phyloP scores from a whole-genome alignment of 805 yeast genomes.

The Starmerella vaccinii region DNA sequence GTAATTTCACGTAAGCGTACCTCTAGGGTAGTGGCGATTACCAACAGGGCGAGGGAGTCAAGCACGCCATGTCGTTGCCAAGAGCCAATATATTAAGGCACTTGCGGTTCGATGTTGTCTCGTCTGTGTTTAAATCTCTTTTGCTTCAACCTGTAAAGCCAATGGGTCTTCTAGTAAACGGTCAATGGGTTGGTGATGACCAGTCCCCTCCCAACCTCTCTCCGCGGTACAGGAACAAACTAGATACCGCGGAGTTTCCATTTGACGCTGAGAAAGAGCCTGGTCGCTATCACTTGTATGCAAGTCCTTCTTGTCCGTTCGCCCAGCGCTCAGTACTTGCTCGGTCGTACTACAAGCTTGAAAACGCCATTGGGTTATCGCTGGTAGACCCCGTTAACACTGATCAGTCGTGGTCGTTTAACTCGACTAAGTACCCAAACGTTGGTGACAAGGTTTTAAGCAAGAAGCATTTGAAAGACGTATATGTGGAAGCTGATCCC shows the following conservation, averaged over 20 bases:
- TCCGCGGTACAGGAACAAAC: slow-evolving; percentile 22
- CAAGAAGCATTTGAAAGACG: slow-evolving; percentile 48
- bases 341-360: slow-evolving; percentile 58
- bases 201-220: slow-evolving; percentile 16
- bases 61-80: not conserved
- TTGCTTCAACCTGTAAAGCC: too few relatives aligned
- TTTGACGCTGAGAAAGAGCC: slow-evolving; percentile 45
- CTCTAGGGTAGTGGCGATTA: not conserved
- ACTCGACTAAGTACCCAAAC: slow-evolving; percentile 34
- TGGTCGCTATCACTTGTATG: slow-evolving; percentile 75
- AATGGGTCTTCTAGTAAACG: slow-evolving; percentile 27
- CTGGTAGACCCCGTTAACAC: slow-evolving; percentile 88
- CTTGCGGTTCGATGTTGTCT: too few relatives aligned
- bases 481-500: slow-evolving; percentile 67
- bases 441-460: slow-evolving; percentile 53
- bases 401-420: slow-evolving; percentile 76
- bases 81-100: not conserved
- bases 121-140: too few relatives aligned
- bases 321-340: slow-evolving; percentile 76
- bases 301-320: slow-evolving; percentile 87
- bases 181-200: slow-evolving; percentile 25
- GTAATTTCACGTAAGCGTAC: not conserved
- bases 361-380: slow-evolving; percentile 38
- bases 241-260: slow-evolving; percentile 35
- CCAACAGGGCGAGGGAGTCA: not conserved